Evolutionary conservation across 106 monocot genomes (phyloP).

Genomic region (Cymbidium sinense): DNA sequence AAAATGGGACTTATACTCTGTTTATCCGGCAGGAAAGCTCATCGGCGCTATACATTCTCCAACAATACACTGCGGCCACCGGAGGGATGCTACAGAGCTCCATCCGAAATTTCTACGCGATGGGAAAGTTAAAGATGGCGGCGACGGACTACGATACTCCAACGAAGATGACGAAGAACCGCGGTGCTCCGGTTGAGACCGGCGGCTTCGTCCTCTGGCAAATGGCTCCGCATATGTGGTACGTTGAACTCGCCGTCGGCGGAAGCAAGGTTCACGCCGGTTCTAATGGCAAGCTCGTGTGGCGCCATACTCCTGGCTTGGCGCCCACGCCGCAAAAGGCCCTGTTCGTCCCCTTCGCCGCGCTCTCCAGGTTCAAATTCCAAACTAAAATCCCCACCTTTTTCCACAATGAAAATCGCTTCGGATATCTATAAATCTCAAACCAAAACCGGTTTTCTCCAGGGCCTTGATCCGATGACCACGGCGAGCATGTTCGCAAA

Average conservation of each 20-base stretch:
- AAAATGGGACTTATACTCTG: background rate
- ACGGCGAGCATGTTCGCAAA: conserved; percentile 4
- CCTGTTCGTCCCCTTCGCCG: conserved; percentile 92
- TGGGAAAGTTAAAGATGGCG: conserved; percentile 80
- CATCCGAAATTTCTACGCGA: conserved; percentile 56
- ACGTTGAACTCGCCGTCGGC: conserved; percentile 89
- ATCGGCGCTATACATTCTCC: conserved; percentile 88
- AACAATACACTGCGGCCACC: conserved; percentile 85
- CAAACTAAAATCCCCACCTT: background rate
- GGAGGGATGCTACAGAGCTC: conserved; percentile 70
- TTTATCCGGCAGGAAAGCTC: conserved; percentile 51
- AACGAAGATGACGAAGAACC: conserved; percentile 46
- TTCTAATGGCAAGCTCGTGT: conserved; percentile 85
- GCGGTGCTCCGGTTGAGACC: conserved; percentile 45
- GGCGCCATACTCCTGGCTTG: conserved; percentile 97
- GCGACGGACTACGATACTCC: conserved; percentile 79
- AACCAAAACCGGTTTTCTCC: background rate
- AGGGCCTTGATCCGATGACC: conserved; percentile 5
- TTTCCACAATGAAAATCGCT: background rate
- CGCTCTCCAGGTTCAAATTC: conserved; percentile 66
- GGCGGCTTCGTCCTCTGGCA: conserved; percentile 97
- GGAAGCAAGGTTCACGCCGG: conserved; percentile 97
- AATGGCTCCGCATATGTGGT: conserved; percentile 96
- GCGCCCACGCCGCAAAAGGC: conserved; percentile 91
- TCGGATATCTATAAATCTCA: too few species aligned